These are phyloP conservation scores for Ceratocystis variospora DNA, from an alignment of 2,329 filamentous ascomycete genomes.

Conservation along the genomic window DNA sequence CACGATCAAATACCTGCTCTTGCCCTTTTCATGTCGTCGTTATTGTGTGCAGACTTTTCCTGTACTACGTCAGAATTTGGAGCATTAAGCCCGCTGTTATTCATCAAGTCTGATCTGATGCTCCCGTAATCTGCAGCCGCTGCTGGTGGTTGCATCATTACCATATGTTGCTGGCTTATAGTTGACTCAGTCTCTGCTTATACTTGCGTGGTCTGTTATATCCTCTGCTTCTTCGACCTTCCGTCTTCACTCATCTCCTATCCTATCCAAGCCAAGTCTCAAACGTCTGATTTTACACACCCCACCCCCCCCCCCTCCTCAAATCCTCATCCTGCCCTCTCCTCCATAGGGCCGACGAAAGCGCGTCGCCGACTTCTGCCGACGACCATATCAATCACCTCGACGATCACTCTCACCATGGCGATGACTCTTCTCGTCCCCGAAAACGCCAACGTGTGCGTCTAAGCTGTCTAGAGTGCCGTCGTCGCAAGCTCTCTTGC, in stretches of 20 bases:
- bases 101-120: not conserved
- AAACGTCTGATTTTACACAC: not conserved
- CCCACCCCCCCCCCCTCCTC: not conserved
- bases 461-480: constrained; percentile 47
- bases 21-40: not conserved
- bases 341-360: constrained; percentile 14
- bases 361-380: constrained; percentile 13
- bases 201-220: not conserved
- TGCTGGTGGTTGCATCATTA: not conserved
- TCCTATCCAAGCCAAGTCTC: not conserved
- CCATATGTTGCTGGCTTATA: not conserved
- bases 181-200: not conserved
- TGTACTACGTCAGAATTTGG: constrained; percentile 2
- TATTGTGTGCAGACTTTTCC: constrained; percentile 1
- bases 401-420: not conserved
- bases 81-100: not conserved
- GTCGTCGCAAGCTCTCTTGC: constrained; percentile 47
- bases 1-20: not conserved
- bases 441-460: constrained; percentile 47
- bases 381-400: not conserved
- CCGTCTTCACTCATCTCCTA: not conserved
- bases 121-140: constrained; percentile 1
- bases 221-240: not conserved
- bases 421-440: constrained; percentile 25
- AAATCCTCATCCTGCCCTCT: not conserved